Conservation (phyloP, 1,139 yeast species). For the Spathaspora sp. region DNA sequence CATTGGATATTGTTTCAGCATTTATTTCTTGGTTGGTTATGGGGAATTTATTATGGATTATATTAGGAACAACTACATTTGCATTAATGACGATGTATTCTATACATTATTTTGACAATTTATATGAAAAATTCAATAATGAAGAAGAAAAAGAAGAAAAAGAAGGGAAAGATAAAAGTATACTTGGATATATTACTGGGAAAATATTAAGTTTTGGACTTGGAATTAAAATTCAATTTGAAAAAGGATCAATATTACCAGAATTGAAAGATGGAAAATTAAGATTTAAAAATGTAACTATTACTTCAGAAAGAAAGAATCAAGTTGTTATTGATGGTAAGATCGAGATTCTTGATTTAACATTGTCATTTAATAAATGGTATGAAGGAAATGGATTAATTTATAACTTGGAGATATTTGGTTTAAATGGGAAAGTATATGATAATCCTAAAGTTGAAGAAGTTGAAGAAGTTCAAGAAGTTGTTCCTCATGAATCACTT, state of each 20-base stretch:
- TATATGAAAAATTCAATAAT: slow-evolving; percentile 22
- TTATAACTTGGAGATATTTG: slow-evolving; percentile 59
- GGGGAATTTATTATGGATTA: slow-evolving; percentile 59
- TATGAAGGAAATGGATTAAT: slow-evolving; percentile 66
- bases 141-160: slow-evolving; percentile 18
- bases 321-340: slow-evolving; percentile 32
- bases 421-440: slow-evolving; percentile 55
- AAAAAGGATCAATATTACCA: slow-evolving; percentile 38
- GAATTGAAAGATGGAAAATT: slow-evolving; percentile 62
- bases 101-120: slow-evolving; percentile 38
- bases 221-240: slow-evolving; percentile 37
- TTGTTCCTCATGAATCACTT: slow-evolving; percentile 9
- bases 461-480: background rate
- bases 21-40: slow-evolving; percentile 56
- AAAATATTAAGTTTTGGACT: slow-evolving; percentile 41
- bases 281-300: slow-evolving; percentile 51
- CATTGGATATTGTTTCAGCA: slow-evolving; percentile 54
- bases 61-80: slow-evolving; percentile 65
- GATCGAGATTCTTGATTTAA: slow-evolving; percentile 55
- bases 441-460: slow-evolving; percentile 9
- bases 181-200: slow-evolving; percentile 36
- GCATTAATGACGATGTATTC: slow-evolving; percentile 53
- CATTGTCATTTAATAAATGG: slow-evolving; percentile 69
- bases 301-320: slow-evolving; percentile 26
- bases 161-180: slow-evolving; percentile 21